Evolutionary conservation across 2,329 filamentous ascomycete species (phyloP).

Genomic region (Cordyceps javanica): DNA sequence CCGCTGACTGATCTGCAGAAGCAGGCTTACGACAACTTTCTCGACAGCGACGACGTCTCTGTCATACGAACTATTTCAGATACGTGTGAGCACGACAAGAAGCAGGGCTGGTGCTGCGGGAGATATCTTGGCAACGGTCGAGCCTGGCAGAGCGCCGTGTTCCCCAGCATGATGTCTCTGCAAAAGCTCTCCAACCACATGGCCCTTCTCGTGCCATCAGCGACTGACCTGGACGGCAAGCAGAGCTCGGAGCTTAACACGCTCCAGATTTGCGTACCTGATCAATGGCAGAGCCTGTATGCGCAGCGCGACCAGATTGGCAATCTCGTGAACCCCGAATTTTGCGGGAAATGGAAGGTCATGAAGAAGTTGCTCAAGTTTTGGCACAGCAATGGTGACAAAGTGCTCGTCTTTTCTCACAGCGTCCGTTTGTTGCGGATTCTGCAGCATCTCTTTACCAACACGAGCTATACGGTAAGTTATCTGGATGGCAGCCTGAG

Average conservation of each 20-base stretch:
- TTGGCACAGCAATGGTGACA: constrained; percentile 87
- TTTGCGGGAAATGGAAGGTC: constrained; percentile 96
- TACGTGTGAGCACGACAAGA: constrained; percentile 58
- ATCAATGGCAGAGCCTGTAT: constrained; percentile 69
- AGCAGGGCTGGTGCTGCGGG: constrained; percentile 75
- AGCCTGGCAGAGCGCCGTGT: constrained; percentile 71
- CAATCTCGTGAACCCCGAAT: constrained; percentile 78
- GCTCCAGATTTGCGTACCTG: constrained; percentile 68
- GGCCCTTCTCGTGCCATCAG: constrained; percentile 72
- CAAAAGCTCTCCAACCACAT: constrained; percentile 91
- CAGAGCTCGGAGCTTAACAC: constrained; percentile 71
- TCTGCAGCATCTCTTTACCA: constrained; percentile 76
- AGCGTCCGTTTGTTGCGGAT: constrained; percentile 81
- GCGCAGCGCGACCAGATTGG: constrained; percentile 69
- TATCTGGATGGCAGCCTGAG: constrained; percentile 82
- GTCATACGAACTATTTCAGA: constrained; percentile 64
- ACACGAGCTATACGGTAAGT: constrained; percentile 83
- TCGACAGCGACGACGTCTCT: constrained; percentile 62
- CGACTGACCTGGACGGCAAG: constrained; percentile 60
- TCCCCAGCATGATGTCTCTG: constrained; percentile 74
- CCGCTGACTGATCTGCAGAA: constrained; percentile 77
- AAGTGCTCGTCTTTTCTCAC: constrained; percentile 92
- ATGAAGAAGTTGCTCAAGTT: constrained; percentile 79
- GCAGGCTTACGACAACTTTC: constrained; percentile 74
- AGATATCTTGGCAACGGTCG: constrained; percentile 52